Conservation (phyloP, 129 eudicot genomes). For the Chrysanthemum lavandulifolium region DNA sequence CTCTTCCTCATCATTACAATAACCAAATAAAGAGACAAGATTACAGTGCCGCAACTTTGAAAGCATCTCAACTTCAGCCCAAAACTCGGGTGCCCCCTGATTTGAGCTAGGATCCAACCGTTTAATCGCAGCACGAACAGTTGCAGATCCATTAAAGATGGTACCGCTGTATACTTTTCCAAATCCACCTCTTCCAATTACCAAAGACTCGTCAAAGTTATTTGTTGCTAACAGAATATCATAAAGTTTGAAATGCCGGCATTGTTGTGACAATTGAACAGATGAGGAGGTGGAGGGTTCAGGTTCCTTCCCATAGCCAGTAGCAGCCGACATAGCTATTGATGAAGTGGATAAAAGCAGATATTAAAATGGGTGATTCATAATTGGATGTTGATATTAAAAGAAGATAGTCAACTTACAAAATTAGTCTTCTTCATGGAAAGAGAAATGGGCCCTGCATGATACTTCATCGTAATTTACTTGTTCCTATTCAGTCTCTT, state of each 20-base stretch:
- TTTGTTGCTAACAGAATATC: constrained; percentile 8
- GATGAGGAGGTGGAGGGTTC: neutral
- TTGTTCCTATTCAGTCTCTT: too few species aligned
- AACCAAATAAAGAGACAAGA: constrained; percentile 9
- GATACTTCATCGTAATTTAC: too few species aligned
- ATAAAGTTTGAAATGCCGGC: neutral
- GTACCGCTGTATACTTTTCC: constrained; percentile 13
- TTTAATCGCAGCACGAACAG: constrained; percentile 1
- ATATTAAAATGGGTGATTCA: neutral
- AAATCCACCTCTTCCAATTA: constrained; percentile 5
- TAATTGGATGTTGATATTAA: neutral
- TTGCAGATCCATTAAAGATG: neutral
- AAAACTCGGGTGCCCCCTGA: neutral
- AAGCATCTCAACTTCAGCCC: constrained; percentile 2
- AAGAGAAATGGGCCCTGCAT: neutral
- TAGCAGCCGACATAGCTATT: neutral
- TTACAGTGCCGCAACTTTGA: constrained; percentile 1
- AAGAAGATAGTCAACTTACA: neutral
- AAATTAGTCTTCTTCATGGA: constrained; percentile 3
- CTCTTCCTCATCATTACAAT: constrained; percentile 3
- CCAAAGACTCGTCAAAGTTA: neutral
- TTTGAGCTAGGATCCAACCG: neutral
- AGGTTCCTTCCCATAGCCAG: neutral
- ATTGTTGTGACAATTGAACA: constrained; percentile 11
- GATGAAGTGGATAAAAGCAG: neutral